phyloP scores from a whole-genome alignment of 768 basidiomycete species.

The Saitozyma sp. region DNA sequence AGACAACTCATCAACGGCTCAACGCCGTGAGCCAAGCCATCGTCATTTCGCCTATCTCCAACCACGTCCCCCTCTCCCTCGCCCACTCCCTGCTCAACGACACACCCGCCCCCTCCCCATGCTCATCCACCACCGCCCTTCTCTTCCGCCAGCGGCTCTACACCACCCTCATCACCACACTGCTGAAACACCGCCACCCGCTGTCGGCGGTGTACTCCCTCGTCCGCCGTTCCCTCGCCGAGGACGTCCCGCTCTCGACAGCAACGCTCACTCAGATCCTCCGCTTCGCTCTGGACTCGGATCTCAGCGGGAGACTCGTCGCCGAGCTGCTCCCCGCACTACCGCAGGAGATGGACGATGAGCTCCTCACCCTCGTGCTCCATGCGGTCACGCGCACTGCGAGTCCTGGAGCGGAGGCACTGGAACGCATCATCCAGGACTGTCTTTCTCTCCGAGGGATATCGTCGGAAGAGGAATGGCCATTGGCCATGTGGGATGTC shows the following conservation, averaged over 20 bases:
- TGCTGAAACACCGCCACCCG: neutral
- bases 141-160: conserved; percentile 2
- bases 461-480: conserved; percentile 16
- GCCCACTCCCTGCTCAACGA: too few relatives aligned
- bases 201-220: neutral
- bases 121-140: neutral
- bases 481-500: conserved; percentile 30
- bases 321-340: conserved; percentile 14
- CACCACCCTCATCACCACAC: neutral
- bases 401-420: conserved; percentile 8
- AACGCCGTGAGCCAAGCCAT: too few relatives aligned
- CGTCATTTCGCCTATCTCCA: too few relatives aligned
- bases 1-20: too few relatives aligned
- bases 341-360: conserved; percentile 19
- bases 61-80: too few relatives aligned
- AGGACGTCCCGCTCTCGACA: conserved; percentile 2
- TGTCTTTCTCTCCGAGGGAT: conserved; percentile 12
- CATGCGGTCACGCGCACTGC: conserved; percentile 11
- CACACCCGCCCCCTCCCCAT: neutral
- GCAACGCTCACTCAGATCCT: conserved; percentile 2
- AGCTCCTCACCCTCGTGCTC: conserved; percentile 21
- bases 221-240: conserved; percentile 2
- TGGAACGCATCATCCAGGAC: conserved; percentile 26
- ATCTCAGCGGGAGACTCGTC: neutral
- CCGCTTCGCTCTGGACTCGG: neutral